A percentile compares a stretch with the other conserved stretches of the same genome.
Evolutionary conservation across 768 basidiomycete genomes (phyloP).

Genomic region (Trametes coccinea): DNA sequence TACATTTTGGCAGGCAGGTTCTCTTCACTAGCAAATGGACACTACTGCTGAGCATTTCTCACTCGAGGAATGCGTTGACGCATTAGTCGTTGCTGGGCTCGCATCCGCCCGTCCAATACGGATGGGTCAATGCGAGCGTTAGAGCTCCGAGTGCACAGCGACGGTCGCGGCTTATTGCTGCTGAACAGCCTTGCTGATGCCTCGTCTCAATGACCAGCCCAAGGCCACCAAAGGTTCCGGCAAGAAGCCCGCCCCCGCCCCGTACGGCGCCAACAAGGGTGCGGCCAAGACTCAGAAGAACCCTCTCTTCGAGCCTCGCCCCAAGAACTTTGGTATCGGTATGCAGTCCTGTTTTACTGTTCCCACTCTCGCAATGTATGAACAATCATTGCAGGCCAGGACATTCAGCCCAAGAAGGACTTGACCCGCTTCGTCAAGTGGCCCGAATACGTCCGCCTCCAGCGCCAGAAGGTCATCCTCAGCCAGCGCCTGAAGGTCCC

Average conservation of each 20-base stretch:
- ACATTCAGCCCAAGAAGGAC: conserved; percentile 87
- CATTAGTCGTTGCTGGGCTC: conserved; percentile 44
- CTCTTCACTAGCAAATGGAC: conserved; percentile 11
- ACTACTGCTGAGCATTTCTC: conserved; percentile 38
- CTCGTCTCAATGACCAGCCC: conserved; percentile 94
- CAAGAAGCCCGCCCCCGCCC: conserved; percentile 86
- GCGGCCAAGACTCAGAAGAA: conserved; percentile 80
- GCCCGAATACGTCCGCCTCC: conserved; percentile 98
- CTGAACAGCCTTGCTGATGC: conserved; percentile 28
- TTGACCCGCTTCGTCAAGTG: conserved; percentile 98
- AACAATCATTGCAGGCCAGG: conserved; percentile 64
- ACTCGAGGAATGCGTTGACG: conserved; percentile 37
- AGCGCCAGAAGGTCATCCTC: conserved; percentile 98
- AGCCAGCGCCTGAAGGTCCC: conserved; percentile 98
- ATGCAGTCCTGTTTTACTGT: neutral
- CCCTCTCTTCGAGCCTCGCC: conserved; percentile 89
- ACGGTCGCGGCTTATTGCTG: conserved; percentile 34
- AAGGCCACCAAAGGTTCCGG: conserved; percentile 70
- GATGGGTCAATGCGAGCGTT: conserved; percentile 37
- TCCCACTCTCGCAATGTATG: neutral
- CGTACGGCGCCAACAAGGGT: conserved; percentile 74
- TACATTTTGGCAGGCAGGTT: conserved; percentile 13
- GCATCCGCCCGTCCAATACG: conserved; percentile 18
- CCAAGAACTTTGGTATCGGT: conserved; percentile 98
- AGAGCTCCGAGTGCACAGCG: conserved; percentile 53